These are phyloP conservation scores for Microsporum canis DNA, from an alignment of 2,329 filamentous ascomycete species.

Conservation along the genomic window DNA sequence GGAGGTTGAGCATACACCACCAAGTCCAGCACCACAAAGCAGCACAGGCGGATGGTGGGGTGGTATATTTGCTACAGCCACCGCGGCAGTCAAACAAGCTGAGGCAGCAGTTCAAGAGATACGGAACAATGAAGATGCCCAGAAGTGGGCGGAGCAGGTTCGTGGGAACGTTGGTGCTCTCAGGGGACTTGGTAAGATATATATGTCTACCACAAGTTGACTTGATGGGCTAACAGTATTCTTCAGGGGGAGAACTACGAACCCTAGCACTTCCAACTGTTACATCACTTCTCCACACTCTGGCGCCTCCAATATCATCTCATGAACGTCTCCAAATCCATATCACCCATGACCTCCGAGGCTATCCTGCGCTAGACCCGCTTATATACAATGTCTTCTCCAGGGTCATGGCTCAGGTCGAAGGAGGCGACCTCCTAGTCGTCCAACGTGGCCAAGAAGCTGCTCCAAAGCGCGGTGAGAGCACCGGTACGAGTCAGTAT, in stretches of 20 bases:
- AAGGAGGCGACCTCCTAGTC: slow-evolving; percentile 88
- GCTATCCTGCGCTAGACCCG: slow-evolving; percentile 88
- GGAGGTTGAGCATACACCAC: slow-evolving; percentile 42
- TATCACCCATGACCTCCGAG: slow-evolving; percentile 88
- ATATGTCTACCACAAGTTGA: slow-evolving; percentile 22
- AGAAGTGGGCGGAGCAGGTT: slow-evolving; percentile 90
- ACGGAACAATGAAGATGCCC: slow-evolving; percentile 90
- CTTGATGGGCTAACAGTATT: not conserved
- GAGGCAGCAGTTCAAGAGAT: slow-evolving; percentile 91
- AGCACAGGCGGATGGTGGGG: slow-evolving; percentile 77
- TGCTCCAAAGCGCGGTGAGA: slow-evolving; percentile 49
- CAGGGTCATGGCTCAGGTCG: slow-evolving; percentile 96
- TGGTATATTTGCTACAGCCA: slow-evolving; percentile 69
- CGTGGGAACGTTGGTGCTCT: slow-evolving; percentile 76
- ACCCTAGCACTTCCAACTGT: slow-evolving; percentile 87
- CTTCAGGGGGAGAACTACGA: slow-evolving; percentile 69
- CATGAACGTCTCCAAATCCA: slow-evolving; percentile 96
- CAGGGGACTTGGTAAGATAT: slow-evolving; percentile 53
- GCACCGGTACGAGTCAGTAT: slow-evolving; percentile 16
- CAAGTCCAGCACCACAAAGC: slow-evolving; percentile 41
- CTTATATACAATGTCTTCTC: slow-evolving; percentile 86
- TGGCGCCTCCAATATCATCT: slow-evolving; percentile 90
- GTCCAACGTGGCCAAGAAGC: slow-evolving; percentile 87
- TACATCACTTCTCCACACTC: slow-evolving; percentile 84
- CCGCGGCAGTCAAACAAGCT: slow-evolving; percentile 66